Percentiles rank a stretch among this genome's conserved stretches.
These are phyloP conservation scores for Venturia effusa DNA, from an alignment of 2,329 filamentous ascomycete genomes.

Conservation along the genomic window DNA sequence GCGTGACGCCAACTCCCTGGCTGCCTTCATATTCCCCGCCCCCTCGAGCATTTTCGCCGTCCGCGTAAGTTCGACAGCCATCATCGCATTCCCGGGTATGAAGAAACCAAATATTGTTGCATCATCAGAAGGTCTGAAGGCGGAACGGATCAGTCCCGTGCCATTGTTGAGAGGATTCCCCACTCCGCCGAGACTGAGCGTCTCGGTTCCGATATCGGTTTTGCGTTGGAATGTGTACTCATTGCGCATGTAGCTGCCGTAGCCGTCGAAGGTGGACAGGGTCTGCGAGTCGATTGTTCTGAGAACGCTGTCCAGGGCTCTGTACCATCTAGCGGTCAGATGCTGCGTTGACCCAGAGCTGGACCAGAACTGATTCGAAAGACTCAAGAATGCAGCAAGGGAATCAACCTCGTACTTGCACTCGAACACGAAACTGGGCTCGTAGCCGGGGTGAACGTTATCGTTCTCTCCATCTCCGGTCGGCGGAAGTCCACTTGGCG, in stretches of 20 bases:
- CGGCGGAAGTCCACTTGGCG: constrained; percentile 62
- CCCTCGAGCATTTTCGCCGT: constrained; percentile 54
- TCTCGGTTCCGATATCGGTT: constrained; percentile 81
- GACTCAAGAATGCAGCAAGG: constrained; percentile 76
- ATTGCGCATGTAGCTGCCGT: constrained; percentile 54
- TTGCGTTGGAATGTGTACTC: constrained; percentile 77
- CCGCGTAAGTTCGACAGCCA: constrained; percentile 75
- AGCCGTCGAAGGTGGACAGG: constrained; percentile 63
- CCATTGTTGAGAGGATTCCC: constrained; percentile 85
- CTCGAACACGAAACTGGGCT: constrained; percentile 79
- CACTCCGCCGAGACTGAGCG: constrained; percentile 66
- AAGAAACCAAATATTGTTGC: constrained; percentile 90
- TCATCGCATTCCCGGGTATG: constrained; percentile 93
- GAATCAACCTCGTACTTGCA: constrained; percentile 99
- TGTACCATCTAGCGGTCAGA: constrained; percentile 65
- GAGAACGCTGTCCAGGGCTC: constrained; percentile 65
- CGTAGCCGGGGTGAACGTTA: constrained; percentile 73
- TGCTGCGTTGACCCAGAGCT: constrained; percentile 70
- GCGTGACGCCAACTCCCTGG: constrained; percentile 44
- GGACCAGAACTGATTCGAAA: constrained; percentile 78
- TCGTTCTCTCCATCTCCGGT: constrained; percentile 76
- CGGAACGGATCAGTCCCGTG: constrained; percentile 79
- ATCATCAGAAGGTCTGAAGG: constrained; percentile 91
- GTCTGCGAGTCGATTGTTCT: constrained; percentile 69
- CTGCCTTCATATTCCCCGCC: constrained; percentile 30